Evolutionary conservation across 495 filamentous ascomycete species (phyloP).

Genomic region (Astrothelium subdiscretum): DNA sequence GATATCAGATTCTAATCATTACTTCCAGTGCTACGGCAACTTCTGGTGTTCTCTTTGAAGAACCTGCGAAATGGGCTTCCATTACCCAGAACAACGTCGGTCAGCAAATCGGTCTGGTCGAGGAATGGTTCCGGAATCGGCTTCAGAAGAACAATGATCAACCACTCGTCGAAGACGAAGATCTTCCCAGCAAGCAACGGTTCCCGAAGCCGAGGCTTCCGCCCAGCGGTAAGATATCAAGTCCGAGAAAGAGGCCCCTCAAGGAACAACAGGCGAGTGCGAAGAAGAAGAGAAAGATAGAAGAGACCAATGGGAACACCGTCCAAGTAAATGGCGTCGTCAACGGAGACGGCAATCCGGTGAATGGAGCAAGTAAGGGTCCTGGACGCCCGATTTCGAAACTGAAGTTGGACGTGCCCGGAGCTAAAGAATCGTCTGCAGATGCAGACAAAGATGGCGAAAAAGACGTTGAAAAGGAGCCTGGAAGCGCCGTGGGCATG

Average conservation of each 20-base stretch:
- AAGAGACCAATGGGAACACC: constrained; percentile 23
- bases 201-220: constrained; percentile 86
- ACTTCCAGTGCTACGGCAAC: constrained; percentile 34
- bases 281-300: constrained; percentile 52
- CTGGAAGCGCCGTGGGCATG: constrained; percentile 24
- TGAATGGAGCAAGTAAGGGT: constrained; percentile 1
- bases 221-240: constrained; percentile 87
- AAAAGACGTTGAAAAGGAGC: constrained; percentile 15
- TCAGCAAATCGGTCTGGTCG: constrained; percentile 71
- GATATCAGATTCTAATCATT: constrained; percentile 6
- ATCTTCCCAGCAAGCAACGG: constrained; percentile 82
- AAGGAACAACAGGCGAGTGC: constrained; percentile 59
- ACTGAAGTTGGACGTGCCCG: constrained; percentile 27
- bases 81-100: constrained; percentile 68
- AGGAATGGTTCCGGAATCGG: constrained; percentile 80
- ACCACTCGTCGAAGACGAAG: constrained; percentile 85
- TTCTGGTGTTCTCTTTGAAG: constrained; percentile 48
- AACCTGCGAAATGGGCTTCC: constrained; percentile 62
- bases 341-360: constrained; percentile 4
- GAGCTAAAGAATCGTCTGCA: constrained; percentile 15
- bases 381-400: constrained; percentile 23
- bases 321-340: constrained; percentile 1
- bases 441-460: constrained; percentile 17
- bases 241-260: constrained; percentile 76
- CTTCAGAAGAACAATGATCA: constrained; percentile 70